Base-by-base conservation (phyloP, 805 yeast species). In the Myxozyma monticola region DNA sequence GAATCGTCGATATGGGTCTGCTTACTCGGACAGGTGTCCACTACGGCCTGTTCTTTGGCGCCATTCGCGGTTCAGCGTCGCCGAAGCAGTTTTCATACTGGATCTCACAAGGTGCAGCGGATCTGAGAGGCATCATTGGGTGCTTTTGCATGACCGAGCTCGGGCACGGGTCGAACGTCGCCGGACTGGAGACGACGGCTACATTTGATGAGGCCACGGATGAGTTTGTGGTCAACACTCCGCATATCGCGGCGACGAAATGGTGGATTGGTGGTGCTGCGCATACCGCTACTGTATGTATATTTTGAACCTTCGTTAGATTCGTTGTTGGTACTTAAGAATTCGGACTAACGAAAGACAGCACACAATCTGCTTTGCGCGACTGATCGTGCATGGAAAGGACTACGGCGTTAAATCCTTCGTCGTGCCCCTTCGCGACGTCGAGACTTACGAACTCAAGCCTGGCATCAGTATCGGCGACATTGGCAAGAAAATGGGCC, bases 241-340 rank as follows among this genome's bases (percentile, higher is more conserved):
- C 97, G 1, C 86, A 89, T 65, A 68, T 86, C 48, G 90, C 95
- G 31, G 96, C 97, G 37, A 89, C 96, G 22, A 90, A 90, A 68
- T 90, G 97, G 96, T 90, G 97, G 97, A 90, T 90, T 63, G 97
- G 97, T 41, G 97, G 97, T 62, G 96, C 96, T 36, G 96, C 96
- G 9, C 95, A 88, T 68, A 83, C 95, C 18, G 88, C 96, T 4
- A 88, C 90, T 10, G 48, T 43, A 43, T 35, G 41, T 15, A 2
- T n/a, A 25, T 15, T 10, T 18, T n/a, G n/a, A n/a, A n/a, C n/a
- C n/a, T n/a, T n/a, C n/a, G n/a, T n/a, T n/a, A n/a, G n/a, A n/a
- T n/a, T n/a, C n/a, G n/a, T n/a, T n/a, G n/a, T n/a, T n/a, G n/a
- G n/a, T n/a, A n/a, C n/a, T n/a, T n/a, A n/a, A n/a, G n/a, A n/a